A percentile compares a stretch with the other conserved stretches of the same genome.
Evolutionary conservation across 768 basidiomycete genomes (phyloP).

Genomic region (Lactifluus pinguis): DNA sequence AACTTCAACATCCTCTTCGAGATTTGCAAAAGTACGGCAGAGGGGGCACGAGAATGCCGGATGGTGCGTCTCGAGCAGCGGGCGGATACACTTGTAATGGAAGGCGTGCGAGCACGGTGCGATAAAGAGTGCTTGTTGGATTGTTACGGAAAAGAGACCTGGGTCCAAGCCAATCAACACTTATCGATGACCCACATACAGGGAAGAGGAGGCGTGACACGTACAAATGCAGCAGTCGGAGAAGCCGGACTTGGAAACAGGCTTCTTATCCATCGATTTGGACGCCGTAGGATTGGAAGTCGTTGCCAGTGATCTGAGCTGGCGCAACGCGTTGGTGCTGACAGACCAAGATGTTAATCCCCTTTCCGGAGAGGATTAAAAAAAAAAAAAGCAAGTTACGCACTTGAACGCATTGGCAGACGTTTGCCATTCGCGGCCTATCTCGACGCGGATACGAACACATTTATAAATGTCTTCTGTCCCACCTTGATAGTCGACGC

Average conservation of each 20-base stretch:
- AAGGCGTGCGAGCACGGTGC: constrained; percentile 95
- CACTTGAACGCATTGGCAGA: constrained; percentile 89
- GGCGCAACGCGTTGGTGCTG: constrained; percentile 70
- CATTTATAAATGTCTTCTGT: constrained; percentile 95
- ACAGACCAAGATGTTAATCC: neutral
- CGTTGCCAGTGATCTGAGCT: constrained; percentile 63
- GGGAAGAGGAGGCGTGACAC: constrained; percentile 24
- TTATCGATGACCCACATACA: neutral
- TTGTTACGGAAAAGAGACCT: constrained; percentile 80
- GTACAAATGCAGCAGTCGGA: constrained; percentile 92
- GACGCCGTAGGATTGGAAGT: constrained; percentile 20
- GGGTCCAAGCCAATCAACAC: neutral
- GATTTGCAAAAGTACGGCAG: constrained; percentile 88
- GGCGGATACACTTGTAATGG: constrained; percentile 96
- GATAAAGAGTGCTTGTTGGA: constrained; percentile 94
- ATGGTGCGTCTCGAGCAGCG: constrained; percentile 79
- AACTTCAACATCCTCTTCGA: constrained; percentile 90
- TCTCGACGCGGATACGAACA: constrained; percentile 90
- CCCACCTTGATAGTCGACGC: constrained; percentile 96
- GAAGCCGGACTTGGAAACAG: constrained; percentile 33
- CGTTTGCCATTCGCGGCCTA: constrained; percentile 86
- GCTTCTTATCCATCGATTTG: constrained; percentile 21
- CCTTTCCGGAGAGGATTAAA: constrained; percentile 4
- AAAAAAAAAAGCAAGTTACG: constrained; percentile 21
- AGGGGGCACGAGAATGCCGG: constrained; percentile 93